A percentile compares a stretch with the other conserved stretches of the same genome.
Conservation (phyloP, 1,284 basidiomycete species). For the Cryptococcus floricola region DNA sequence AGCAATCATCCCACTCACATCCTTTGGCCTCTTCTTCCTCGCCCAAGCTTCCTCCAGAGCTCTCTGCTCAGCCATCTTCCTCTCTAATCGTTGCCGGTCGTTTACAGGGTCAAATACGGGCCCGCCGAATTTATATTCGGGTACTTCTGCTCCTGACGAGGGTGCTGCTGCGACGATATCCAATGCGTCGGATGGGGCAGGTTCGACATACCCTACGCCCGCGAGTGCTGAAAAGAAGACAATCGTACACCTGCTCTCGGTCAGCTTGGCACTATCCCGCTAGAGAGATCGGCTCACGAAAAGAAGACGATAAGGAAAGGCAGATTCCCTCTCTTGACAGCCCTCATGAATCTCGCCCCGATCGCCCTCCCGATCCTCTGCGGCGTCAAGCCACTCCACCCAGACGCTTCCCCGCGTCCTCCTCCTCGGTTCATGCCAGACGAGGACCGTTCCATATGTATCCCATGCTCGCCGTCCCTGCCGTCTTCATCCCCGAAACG, state of each 20-base stretch:
- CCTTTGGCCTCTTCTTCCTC: slow-evolving; percentile 44
- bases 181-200: slow-evolving; percentile 4
- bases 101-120: slow-evolving; percentile 33
- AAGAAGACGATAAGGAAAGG: slow-evolving; percentile 38
- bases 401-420: background rate
- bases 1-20: slow-evolving; percentile 33
- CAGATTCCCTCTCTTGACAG: slow-evolving; percentile 31
- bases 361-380: slow-evolving; percentile 28
- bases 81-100: slow-evolving; percentile 17
- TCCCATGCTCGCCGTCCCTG: background rate
- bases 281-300: slow-evolving; percentile 24
- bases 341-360: slow-evolving; percentile 22
- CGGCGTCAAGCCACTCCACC: slow-evolving; percentile 10
- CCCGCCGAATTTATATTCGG: slow-evolving; percentile 28
- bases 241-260: slow-evolving; percentile 35
- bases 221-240: slow-evolving; percentile 47
- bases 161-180: background rate
- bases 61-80: slow-evolving; percentile 33
- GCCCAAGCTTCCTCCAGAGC: slow-evolving; percentile 41
- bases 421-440: background rate
- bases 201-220: slow-evolving; percentile 45
- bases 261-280: background rate
- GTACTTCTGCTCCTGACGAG: background rate
- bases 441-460: background rate
- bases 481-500: background rate